A percentile compares a stretch with the other conserved stretches of the same genome.
Evolutionary conservation across 2,329 filamentous ascomycete species (phyloP).

Genomic region (Rhynchosporium graminicola): DNA sequence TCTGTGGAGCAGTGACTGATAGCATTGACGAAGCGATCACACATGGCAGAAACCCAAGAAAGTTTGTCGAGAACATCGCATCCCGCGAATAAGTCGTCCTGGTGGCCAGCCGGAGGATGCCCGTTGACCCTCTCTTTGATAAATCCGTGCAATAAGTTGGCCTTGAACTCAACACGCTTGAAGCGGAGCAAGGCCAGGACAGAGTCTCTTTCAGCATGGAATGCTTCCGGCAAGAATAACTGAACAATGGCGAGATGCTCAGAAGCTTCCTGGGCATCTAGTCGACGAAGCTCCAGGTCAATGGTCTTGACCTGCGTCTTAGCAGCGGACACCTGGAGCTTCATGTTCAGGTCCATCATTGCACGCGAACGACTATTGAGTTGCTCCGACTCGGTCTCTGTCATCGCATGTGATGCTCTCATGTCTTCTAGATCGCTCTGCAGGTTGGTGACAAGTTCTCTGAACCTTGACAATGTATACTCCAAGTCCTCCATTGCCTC

Average conservation of each 20-base stretch:
- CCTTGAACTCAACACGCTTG: conserved; percentile 86
- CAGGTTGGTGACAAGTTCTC: conserved; percentile 81
- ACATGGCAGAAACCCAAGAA: conserved; percentile 79
- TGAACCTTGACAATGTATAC: conserved; percentile 84
- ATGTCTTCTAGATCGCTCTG: conserved; percentile 90
- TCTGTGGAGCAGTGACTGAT: conserved; percentile 77
- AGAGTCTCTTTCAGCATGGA: conserved; percentile 77
- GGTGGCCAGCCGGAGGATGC: conserved; percentile 64
- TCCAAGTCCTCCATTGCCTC: conserved; percentile 83
- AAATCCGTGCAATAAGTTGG: conserved; percentile 73
- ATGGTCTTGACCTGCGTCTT: conserved; percentile 95
- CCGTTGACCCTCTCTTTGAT: conserved; percentile 76
- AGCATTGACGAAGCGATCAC: conserved; percentile 78
- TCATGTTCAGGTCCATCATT: conserved; percentile 96
- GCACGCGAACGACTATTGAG: conserved; percentile 84
- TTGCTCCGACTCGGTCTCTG: conserved; percentile 89
- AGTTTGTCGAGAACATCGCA: conserved; percentile 85
- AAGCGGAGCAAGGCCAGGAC: conserved; percentile 87
- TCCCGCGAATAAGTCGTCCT: conserved; percentile 77
- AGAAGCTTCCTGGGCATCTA: conserved; percentile 85
- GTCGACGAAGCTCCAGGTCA: conserved; percentile 80
- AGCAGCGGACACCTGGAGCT: conserved; percentile 83
- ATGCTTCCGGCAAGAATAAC: conserved; percentile 84
- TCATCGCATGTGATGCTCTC: conserved; percentile 86
- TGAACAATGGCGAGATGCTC: conserved; percentile 89